phyloP scores from a whole-genome alignment of 1,139 yeast genomes.

The Pichia sp. region DNA sequence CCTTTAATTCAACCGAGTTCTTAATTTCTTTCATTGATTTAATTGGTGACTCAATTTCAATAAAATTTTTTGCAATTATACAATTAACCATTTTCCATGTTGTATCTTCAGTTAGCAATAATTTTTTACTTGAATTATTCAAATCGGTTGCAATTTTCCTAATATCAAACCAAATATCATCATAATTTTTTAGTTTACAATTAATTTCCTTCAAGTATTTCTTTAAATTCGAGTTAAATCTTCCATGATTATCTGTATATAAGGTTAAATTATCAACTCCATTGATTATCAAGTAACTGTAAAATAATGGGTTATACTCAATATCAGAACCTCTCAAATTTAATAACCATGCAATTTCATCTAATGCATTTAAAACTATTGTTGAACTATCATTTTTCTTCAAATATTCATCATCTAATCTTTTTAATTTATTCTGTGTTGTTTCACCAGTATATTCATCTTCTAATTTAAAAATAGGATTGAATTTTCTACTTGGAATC shows the following conservation, averaged over 20 bases:
- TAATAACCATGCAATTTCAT: constrained; percentile 89
- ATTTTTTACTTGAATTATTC: constrained; percentile 33
- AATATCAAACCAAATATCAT: constrained; percentile 49
- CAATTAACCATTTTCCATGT: constrained; percentile 76
- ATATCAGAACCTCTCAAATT: constrained; percentile 84
- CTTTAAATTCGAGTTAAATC: constrained; percentile 26
- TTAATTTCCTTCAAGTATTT: constrained; percentile 34
- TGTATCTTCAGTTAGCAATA: constrained; percentile 58
- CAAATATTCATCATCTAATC: constrained; percentile 39
- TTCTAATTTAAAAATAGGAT: constrained; percentile 41
- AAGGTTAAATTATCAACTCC: constrained; percentile 43
- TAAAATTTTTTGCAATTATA: constrained; percentile 35
- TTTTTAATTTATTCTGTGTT: constrained; percentile 37
- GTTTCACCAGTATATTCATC: constrained; percentile 37
- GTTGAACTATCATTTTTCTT: constrained; percentile 32
- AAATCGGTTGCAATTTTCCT: constrained; percentile 38
- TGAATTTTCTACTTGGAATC: constrained; percentile 41
- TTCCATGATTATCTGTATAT: constrained; percentile 47
- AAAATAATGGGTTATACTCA: constrained; percentile 87
- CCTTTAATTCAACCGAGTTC: constrained; percentile 63
- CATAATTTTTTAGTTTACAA: constrained; percentile 47
- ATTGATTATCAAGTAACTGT: constrained; percentile 63
- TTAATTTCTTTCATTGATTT: constrained; percentile 74
- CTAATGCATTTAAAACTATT: constrained; percentile 65
- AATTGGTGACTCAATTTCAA: constrained; percentile 54